Percentiles rank a stretch among this genome's conserved stretches.
Conservation (phyloP, 345 rosid genomes). For the Ricinus communis region DNA sequence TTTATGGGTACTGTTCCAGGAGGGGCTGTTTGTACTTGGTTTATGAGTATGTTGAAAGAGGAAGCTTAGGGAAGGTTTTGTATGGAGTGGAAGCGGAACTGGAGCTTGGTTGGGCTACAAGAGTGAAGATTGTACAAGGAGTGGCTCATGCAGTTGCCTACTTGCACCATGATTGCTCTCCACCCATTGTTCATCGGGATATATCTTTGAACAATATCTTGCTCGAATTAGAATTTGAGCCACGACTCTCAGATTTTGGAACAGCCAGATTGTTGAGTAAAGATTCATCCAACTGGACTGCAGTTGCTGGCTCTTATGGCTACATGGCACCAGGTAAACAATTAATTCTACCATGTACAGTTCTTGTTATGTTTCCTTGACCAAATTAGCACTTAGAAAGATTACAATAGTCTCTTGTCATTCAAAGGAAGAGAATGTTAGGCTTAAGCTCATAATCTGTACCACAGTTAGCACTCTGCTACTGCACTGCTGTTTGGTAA, state of each 20-base stretch:
- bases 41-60: slow-evolving; percentile 55
- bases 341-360: not conserved
- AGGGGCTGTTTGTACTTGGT: slow-evolving; percentile 52
- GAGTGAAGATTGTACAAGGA: slow-evolving; percentile 53
- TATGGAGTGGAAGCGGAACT: slow-evolving; percentile 35
- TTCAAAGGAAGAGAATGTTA: no score
- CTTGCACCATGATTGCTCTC: slow-evolving; percentile 68
- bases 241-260: slow-evolving; percentile 66
- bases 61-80: slow-evolving; percentile 52
- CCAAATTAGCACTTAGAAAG: no score
- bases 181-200: slow-evolving; percentile 65
- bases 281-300: slow-evolving; percentile 63
- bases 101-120: slow-evolving; percentile 44
- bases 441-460: no score
- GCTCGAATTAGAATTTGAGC: slow-evolving; percentile 54
- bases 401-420: no score
- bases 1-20: slow-evolving; percentile 57
- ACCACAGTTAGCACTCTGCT: no score
- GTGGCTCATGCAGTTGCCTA: slow-evolving; percentile 72
- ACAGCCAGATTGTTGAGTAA: slow-evolving; percentile 51
- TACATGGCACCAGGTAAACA: slow-evolving; percentile 80
- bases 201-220: slow-evolving; percentile 52
- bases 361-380: no score
- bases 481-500: no score
- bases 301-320: slow-evolving; percentile 63